Percentiles rank a stretch among this genome's conserved stretches.
Conservation (phyloP, 2,329 filamentous ascomycete species). For the Trichophyton rubrum region DNA sequence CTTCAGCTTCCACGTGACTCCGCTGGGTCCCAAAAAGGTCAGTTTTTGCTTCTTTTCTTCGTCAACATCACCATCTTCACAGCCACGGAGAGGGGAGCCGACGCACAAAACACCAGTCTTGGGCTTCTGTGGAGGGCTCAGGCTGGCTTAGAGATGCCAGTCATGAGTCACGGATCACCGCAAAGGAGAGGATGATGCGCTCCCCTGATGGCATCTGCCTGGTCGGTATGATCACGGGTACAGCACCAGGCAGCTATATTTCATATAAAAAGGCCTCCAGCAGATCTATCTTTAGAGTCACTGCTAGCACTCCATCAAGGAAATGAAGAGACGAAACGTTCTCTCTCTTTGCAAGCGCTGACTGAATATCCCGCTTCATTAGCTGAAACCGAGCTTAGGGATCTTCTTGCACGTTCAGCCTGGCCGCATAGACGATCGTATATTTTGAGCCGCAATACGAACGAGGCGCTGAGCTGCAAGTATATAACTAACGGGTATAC, state of each 20-base stretch:
- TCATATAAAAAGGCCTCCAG: not conserved
- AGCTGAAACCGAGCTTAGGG: not conserved
- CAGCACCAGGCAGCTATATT: not conserved
- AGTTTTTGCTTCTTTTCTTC: not conserved
- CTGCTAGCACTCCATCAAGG: not conserved
- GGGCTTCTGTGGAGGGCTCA: not conserved
- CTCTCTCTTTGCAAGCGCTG: not conserved
- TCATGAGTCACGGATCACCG: not conserved
- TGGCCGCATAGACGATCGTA: not conserved
- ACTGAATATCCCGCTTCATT: not conserved
- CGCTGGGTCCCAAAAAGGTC: no score
- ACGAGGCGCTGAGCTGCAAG: not conserved
- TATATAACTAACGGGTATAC: not conserved
- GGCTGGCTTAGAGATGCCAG: not conserved
- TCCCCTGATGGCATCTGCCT: not conserved
- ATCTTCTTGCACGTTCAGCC: not conserved
- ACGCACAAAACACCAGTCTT: not conserved
- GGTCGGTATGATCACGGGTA: not conserved
- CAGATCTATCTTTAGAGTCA: not conserved
- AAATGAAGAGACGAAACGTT: not conserved
- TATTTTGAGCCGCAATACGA: not conserved
- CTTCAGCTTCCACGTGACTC: no score
- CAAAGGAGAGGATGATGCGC: not conserved
- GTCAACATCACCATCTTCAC: not conserved
- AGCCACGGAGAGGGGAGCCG: not conserved